phyloP scores from a whole-genome alignment of 345 rosid genomes.

The Camelina laxa region DNA sequence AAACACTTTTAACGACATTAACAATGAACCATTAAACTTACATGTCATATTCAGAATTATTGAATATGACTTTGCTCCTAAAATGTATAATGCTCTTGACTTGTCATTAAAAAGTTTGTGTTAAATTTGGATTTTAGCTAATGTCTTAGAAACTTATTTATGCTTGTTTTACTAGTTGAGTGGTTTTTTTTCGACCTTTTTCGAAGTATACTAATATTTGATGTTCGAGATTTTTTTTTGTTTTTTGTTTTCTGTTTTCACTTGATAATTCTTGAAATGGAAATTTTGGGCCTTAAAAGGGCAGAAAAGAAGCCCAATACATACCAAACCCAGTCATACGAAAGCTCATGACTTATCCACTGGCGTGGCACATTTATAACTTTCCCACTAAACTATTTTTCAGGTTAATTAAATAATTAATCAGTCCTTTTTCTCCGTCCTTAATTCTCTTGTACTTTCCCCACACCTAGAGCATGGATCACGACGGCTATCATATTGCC shows the following conservation, averaged over 20 bases:
- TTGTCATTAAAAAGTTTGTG: not conserved
- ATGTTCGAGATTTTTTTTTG: not conserved
- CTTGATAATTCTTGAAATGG: not conserved
- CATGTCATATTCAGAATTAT: too few relatives aligned
- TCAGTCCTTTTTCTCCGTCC: not conserved
- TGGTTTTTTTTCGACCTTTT: not conserved
- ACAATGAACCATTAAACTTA: too few relatives aligned
- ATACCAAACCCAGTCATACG: not conserved
- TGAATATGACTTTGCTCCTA: not conserved
- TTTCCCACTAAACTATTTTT: constrained; percentile 23
- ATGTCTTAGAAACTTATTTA: not conserved
- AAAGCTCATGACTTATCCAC: constrained; percentile 13
- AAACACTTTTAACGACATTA: too few relatives aligned
- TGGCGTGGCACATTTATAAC: constrained; percentile 36
- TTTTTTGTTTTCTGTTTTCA: not conserved
- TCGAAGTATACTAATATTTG: not conserved
- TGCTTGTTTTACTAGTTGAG: not conserved
- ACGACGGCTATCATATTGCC: not conserved
- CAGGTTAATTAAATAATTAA: constrained; percentile 1
- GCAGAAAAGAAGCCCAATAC: not conserved
- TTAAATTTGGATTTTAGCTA: constrained; percentile 4
- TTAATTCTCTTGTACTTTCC: not conserved
- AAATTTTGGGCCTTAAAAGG: not conserved
- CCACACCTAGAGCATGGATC: not conserved
- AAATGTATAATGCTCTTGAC: not conserved